A percentile compares a stretch with the other conserved stretches of the same genome.
These are phyloP conservation scores for Discostella stelligeroides DNA, from an alignment of 108 stramenopile genomes.

Conservation along the genomic window DNA sequence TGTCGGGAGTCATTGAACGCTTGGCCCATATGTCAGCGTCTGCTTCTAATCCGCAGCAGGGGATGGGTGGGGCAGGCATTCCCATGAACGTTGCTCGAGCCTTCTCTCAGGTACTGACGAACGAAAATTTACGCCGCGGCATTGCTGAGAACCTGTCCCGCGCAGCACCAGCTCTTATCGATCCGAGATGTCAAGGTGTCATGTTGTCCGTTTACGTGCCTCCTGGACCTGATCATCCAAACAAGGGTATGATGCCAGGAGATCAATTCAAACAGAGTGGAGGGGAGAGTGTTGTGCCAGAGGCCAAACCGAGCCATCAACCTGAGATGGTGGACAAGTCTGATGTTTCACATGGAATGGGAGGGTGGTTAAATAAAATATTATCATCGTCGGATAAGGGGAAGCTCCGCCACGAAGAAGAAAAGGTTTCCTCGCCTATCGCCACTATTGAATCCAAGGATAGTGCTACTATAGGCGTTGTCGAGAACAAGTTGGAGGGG, in stretches of 20 bases:
- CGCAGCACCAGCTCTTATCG: constrained; percentile 87
- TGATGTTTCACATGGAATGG: constrained; percentile 51
- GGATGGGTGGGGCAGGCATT: constrained; percentile 37
- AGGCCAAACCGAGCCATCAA: constrained; percentile 13
- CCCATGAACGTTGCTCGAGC: constrained; percentile 74
- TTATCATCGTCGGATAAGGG: constrained; percentile 48
- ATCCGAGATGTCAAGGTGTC: constrained; percentile 90
- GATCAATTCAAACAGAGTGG: constrained; percentile 39
- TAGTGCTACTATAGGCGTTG: constrained; percentile 9
- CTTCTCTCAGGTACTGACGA: constrained; percentile 78
- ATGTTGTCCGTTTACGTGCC: constrained; percentile 91
- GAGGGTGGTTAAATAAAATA: constrained; percentile 84
- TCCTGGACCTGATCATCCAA: constrained; percentile 67
- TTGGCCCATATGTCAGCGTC: constrained; percentile 61
- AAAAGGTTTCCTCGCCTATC: not conserved
- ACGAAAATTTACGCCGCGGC: constrained; percentile 74
- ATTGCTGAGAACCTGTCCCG: constrained; percentile 85
- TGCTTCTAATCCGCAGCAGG: not conserved
- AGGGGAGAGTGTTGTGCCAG: not conserved
- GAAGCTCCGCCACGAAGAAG: constrained; percentile 4
- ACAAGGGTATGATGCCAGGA: constrained; percentile 68
- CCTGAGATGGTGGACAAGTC: constrained; percentile 21
- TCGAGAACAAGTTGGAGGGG: constrained; percentile 25
- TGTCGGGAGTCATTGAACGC: constrained; percentile 75
- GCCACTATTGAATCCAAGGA: constrained; percentile 30